Evolutionary conservation across 2,329 filamentous ascomycete genomes (phyloP).

Genomic region (Alternaria novae-zelandiae): DNA sequence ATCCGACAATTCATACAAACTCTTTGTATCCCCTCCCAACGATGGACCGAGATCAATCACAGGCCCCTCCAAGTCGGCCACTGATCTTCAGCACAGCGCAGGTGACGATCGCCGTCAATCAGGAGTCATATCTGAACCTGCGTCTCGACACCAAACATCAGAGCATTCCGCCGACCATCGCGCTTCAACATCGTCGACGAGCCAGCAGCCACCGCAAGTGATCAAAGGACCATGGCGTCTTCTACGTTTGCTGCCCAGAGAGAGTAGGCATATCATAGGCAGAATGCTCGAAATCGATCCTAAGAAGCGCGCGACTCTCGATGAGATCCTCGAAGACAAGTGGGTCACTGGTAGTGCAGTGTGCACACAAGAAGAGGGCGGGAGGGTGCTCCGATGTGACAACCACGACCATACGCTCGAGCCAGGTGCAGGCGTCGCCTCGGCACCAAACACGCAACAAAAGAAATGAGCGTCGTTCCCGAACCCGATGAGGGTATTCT

Average conservation of each 20-base stretch:
- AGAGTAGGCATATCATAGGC: slow-evolving; percentile 87
- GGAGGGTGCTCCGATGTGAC: slow-evolving; percentile 72
- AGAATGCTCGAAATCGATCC: slow-evolving; percentile 92
- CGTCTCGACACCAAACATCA: slow-evolving; percentile 47
- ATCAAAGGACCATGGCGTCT: slow-evolving; percentile 94
- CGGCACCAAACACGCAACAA: slow-evolving; percentile 40
- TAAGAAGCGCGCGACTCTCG: slow-evolving; percentile 79
- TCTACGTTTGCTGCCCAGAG: slow-evolving; percentile 82
- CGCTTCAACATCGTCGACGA: slow-evolving; percentile 24
- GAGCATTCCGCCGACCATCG: slow-evolving; percentile 25
- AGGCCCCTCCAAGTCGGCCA: slow-evolving; percentile 39
- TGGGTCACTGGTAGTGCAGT: slow-evolving; percentile 89
- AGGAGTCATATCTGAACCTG: slow-evolving; percentile 48
- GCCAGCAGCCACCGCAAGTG: slow-evolving; percentile 61
- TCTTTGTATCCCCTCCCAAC: slow-evolving; percentile 86
- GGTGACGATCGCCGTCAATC: slow-evolving; percentile 32
- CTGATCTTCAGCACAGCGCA: slow-evolving; percentile 47
- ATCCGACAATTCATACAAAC: slow-evolving; percentile 91
- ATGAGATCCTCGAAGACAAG: slow-evolving; percentile 83
- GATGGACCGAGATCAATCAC: slow-evolving; percentile 44
- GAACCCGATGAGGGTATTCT: background rate
- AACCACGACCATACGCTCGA: slow-evolving; percentile 88
- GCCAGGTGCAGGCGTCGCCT: slow-evolving; percentile 55
- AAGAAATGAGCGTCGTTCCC: slow-evolving; percentile 37
- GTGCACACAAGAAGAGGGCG: slow-evolving; percentile 78